Evolutionary conservation across 208 protist genomes (phyloP).

Genomic region (Leptomonas pyrrhocoris): DNA sequence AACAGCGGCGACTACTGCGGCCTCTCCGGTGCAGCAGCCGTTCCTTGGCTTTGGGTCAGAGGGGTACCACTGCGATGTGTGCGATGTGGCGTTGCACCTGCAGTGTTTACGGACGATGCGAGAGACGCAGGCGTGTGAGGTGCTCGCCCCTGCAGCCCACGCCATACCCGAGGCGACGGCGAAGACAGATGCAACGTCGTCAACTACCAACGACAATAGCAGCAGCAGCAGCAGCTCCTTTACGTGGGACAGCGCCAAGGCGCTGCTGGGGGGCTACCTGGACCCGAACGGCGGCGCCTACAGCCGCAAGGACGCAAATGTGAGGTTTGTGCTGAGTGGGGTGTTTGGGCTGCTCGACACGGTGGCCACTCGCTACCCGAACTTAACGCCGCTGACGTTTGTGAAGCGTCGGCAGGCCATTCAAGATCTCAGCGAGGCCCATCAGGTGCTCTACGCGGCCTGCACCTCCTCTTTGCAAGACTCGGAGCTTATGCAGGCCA

Average conservation of each 20-base stretch:
- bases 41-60: constrained; percentile 48
- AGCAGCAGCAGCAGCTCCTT: constrained; percentile 13
- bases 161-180: background rate
- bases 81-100: constrained; percentile 39
- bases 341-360: constrained; percentile 44
- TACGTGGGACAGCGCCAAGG: constrained; percentile 20
- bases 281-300: constrained; percentile 5
- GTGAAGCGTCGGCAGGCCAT: constrained; percentile 33
- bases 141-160: constrained; percentile 20
- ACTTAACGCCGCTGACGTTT: constrained; percentile 21
- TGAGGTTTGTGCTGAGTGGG: constrained; percentile 36
- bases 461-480: constrained; percentile 30
- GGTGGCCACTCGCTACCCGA: constrained; percentile 40
- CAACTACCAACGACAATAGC: background rate
- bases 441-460: constrained; percentile 38
- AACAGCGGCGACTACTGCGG: background rate
- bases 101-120: constrained; percentile 41
- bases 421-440: constrained; percentile 26
- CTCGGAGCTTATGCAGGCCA: constrained; percentile 21
- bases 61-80: constrained; percentile 49
- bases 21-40: constrained; percentile 17
- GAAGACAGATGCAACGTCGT: background rate
- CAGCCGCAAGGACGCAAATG: constrained; percentile 33
- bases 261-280: constrained; percentile 22
- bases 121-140: constrained; percentile 22